Evolutionary conservation across 2,329 filamentous ascomycete genomes (phyloP).

Genomic region (Colletotrichum lupini): DNA sequence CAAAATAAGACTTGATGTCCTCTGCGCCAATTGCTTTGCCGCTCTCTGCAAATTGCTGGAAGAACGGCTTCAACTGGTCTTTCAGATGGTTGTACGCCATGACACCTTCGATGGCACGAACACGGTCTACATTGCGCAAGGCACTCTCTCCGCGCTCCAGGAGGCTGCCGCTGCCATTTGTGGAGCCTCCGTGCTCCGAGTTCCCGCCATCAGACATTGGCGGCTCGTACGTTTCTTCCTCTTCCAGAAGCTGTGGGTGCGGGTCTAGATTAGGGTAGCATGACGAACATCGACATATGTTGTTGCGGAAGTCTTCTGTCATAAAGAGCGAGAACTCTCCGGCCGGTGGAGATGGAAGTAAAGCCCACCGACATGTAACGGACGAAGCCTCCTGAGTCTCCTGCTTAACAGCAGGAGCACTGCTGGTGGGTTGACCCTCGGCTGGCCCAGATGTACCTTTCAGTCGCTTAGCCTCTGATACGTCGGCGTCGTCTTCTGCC

Average conservation of each 20-base stretch:
- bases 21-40: slow-evolving; percentile 90
- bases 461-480: slow-evolving; percentile 60
- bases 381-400: slow-evolving; percentile 31
- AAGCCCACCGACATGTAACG: slow-evolving; percentile 67
- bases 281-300: slow-evolving; percentile 83
- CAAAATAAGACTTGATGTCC: slow-evolving; percentile 97
- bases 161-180: slow-evolving; percentile 81
- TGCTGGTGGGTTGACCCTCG: slow-evolving; percentile 18
- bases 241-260: slow-evolving; percentile 87
- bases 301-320: slow-evolving; percentile 79
- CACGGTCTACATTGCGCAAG: slow-evolving; percentile 90
- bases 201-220: slow-evolving; percentile 77
- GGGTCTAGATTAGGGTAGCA: slow-evolving; percentile 80
- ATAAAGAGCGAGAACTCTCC: slow-evolving; percentile 84
- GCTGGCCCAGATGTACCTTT: slow-evolving; percentile 54
- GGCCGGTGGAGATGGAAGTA: slow-evolving; percentile 65
- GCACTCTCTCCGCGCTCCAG: slow-evolving; percentile 94
- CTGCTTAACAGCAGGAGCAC: slow-evolving; percentile 23
- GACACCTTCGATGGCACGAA: slow-evolving; percentile 92
- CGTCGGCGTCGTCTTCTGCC: slow-evolving; percentile 62
- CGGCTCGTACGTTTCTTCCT: slow-evolving; percentile 94
- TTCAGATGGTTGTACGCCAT: slow-evolving; percentile 99
- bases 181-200: slow-evolving; percentile 65
- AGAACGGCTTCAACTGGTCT: slow-evolving; percentile 94
- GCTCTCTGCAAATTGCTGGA: slow-evolving; percentile 93